Base-by-base conservation (phyloP, 2,329 filamentous ascomycete genomes). In the Lachnellula occidentalis region DNA sequence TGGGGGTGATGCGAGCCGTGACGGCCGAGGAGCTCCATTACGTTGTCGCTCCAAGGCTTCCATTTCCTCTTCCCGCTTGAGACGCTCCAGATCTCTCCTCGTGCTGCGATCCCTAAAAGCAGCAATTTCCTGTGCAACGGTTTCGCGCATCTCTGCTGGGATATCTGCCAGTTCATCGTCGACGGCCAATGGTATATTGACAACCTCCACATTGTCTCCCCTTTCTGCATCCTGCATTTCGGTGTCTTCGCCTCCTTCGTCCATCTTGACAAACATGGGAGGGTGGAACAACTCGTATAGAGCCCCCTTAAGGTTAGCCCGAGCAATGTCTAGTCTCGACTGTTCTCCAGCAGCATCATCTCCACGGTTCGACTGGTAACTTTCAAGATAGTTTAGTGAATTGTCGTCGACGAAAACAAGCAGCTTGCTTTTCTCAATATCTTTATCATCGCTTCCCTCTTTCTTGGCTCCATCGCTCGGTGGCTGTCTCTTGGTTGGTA, bases 151-250 rank as follows among this genome's bases (percentile, higher is more conserved):
- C 69, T 97, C 94, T 1, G 90, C 87, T 0, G 94, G 94, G 47
- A 99, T 96, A 66, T 99, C 94, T 19, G 92, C 87, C 45, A 99
- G 78, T 67, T 99, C 94, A 67, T 99, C 95, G 59, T 99, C 94
- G 50, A 88, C 82, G 1, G 86, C 85, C 34, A 96, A 79, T 4
- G 91, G 87, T 56, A 97, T 95, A 55, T 92, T 96, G 60, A 95
- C 86, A 39, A 96, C 86, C 70, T 96, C 91, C 5, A 90, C 85
- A 52, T 83, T 82, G 34, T 84, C 83, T 39, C 82, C 83, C 15
- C 71, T 70, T 0, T 78, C 80, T 17, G 69, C 72, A 58, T 88
- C 86, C 46, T 79, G 79, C 89, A 92, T 94, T 4, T 76, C 66
- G 4, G 77, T 74, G 64, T 95, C 89, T 19, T 84, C 86, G 53